Conservation (phyloP, 176 grass and related monocot genomes). For the Rhynchospora breviuscula region DNA sequence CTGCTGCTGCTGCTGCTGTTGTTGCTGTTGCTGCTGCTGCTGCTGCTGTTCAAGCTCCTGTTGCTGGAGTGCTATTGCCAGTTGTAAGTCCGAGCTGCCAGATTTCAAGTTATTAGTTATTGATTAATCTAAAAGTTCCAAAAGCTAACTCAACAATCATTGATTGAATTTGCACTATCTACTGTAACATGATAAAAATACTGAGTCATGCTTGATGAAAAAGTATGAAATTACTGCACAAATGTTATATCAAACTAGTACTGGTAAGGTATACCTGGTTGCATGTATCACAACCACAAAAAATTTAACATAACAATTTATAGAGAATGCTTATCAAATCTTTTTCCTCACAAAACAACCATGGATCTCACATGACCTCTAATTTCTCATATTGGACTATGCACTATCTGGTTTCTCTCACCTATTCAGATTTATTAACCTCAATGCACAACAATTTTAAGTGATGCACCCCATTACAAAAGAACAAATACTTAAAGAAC, state of each 20-base stretch:
- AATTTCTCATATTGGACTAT: not conserved
- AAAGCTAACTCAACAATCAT: not conserved
- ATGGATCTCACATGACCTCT: not conserved
- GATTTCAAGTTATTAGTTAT: not conserved
- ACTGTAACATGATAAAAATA: not conserved
- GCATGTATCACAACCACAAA: not conserved
- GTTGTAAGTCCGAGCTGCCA: constrained; percentile 84
- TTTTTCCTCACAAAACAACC: not conserved
- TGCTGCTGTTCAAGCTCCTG: constrained; percentile 76
- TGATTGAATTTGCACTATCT: not conserved
- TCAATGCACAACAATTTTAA: not conserved
- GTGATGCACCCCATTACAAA: not conserved
- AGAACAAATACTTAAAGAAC: not conserved
- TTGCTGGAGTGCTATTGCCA: constrained; percentile 90
- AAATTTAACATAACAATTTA: not conserved
- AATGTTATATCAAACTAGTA: not conserved
- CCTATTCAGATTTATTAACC: not conserved
- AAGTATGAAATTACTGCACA: not conserved
- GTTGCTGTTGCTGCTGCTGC: constrained; percentile 26
- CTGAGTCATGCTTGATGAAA: not conserved
- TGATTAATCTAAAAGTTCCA: not conserved
- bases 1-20: constrained; percentile 29
- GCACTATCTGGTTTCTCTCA: not conserved
- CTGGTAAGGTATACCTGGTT: not conserved
- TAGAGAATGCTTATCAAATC: not conserved